Percentiles rank a stretch among this genome's conserved stretches.
phyloP scores from a whole-genome alignment of 2,329 filamentous ascomycete genomes.

The Fusarium vanettenii region DNA sequence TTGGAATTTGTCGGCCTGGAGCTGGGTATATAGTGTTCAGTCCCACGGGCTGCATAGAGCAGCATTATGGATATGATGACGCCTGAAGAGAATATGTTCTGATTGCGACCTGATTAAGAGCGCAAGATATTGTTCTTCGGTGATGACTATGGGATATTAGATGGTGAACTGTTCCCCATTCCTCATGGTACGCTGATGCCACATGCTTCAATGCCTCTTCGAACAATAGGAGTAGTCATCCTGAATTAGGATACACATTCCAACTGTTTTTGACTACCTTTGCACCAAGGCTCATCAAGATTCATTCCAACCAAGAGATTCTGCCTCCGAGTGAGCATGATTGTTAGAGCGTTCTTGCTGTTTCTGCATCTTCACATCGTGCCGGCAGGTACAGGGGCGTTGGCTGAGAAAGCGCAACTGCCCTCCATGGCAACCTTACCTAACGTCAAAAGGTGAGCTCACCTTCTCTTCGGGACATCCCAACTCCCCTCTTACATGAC shows the following conservation, averaged over 20 bases:
- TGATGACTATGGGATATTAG: not conserved
- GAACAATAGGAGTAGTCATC: not conserved
- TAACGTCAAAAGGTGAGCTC: not conserved
- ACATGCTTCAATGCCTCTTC: not conserved
- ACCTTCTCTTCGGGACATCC: not conserved
- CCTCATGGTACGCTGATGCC: not conserved
- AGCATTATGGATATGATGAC: conserved; percentile 7
- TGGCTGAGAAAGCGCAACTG: not conserved
- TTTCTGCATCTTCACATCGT: not conserved
- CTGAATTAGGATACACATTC: not conserved
- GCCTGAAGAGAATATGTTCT: not conserved
- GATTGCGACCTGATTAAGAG: not conserved
- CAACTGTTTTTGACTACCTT: not conserved
- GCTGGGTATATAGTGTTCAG: conserved; percentile 11
- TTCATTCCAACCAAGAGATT: not conserved
- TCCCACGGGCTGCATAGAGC: not conserved
- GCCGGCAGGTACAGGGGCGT: not conserved
- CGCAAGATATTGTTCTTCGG: not conserved
- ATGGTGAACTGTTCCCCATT: not conserved
- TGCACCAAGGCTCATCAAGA: not conserved
- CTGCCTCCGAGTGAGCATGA: not conserved
- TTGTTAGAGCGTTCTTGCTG: not conserved
- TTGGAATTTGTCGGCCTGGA: conserved; percentile 3
- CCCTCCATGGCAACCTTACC: conserved; percentile 3
- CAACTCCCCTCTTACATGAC: conserved; percentile 22